Conservation (phyloP, 345 rosid genomes). For the Citrus glauca region DNA sequence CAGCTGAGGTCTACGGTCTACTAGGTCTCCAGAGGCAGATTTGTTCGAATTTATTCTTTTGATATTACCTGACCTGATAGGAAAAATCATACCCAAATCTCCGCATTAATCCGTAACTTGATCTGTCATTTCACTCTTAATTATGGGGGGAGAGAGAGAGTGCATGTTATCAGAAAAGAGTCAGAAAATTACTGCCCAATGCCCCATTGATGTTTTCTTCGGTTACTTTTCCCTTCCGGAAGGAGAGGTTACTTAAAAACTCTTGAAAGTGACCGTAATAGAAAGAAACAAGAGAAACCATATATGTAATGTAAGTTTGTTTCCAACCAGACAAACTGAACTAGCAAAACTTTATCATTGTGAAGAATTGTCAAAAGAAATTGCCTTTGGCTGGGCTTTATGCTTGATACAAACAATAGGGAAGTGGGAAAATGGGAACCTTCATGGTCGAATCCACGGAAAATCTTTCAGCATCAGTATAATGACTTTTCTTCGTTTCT, state of each 20-base stretch:
- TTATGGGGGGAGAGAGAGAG: not conserved
- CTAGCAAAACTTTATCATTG: not conserved
- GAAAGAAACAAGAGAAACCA: not conserved
- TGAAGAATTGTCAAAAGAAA: not conserved
- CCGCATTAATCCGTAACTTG: not conserved
- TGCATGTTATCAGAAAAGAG: not conserved
- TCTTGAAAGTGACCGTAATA: not conserved
- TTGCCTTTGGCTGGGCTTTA: no score
- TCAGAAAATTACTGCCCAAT: not conserved
- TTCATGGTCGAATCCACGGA: not conserved
- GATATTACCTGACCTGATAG: not conserved
- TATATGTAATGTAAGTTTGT: not conserved
- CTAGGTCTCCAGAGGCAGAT: not conserved
- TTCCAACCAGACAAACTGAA: not conserved
- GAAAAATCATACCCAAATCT: not conserved
- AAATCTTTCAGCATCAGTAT: not conserved
- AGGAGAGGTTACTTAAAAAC: not conserved
- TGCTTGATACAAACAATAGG: not conserved
- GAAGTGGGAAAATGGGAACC: not conserved
- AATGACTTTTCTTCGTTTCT: not conserved
- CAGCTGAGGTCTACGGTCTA: not conserved
- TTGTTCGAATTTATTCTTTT: not conserved
- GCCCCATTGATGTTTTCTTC: not conserved
- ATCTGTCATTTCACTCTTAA: not conserved
- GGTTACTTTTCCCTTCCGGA: not conserved